Evolutionary conservation across 257 asterid genomes (phyloP), one percentile per base, ranked within the genome.

Genomic region (Galeopsis tetrahit): DNA sequence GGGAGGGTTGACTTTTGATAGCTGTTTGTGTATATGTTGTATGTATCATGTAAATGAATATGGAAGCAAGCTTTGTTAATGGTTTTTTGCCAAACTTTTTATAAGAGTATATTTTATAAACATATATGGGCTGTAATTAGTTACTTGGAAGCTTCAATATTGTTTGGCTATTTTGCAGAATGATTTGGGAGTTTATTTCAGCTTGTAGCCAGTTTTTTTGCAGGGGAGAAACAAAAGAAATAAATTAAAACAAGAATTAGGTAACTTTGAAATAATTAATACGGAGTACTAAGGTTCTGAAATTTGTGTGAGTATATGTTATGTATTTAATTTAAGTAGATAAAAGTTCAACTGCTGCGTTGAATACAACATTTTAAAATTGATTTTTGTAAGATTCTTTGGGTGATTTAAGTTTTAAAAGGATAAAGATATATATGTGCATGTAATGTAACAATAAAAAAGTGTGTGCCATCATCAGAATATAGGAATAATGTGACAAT

Each of bases 41-140:
- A 38, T 56, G 52, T 56, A 56, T 31, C 66, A 53, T 61, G 78
- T 62, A 34, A 69, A 75, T 81, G 73, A 70, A 75, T 2, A 33
- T 71, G 79, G 80, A 64, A 43, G 81, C 79, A 83, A 83, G 61
- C 70, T 56, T 63, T 59, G 77, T 52, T 74, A 80, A 83, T 88
- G 93, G 78, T 53, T n/a, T 78, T 60, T 77, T 72, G 87, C 97
- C 96, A 72, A 88, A 84, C 88, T 77, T 77, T 66, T 76, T 81
- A 21, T 21, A 21, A 64, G 58, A 81, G 66, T 69, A 76, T 70
- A 69, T 35, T 60, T 76, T 17, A 15, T 69, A 6, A 66, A 32
- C 46, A 31, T 6, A 36, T 8, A 40, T 40, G 46, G 46, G 46
- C 3, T 40, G 46, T 40, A 63, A 66, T 35, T 48, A 9, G 6